Base-by-base conservation (phyloP, 768 basidiomycete species). In the Suillus luteus region DNA sequence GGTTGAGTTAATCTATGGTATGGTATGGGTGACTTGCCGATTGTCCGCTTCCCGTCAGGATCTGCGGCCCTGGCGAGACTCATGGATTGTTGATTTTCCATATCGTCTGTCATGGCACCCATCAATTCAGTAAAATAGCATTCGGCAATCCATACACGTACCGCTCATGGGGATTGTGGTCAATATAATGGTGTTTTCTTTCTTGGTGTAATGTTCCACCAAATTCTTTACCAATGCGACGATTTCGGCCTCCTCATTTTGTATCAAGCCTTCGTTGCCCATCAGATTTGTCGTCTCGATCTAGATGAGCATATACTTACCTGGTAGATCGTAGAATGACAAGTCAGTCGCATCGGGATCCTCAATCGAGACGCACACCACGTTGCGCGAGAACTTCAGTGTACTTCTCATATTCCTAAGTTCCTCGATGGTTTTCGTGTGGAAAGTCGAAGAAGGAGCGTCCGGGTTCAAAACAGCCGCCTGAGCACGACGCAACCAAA, bases 121-220 rank as follows among this genome's bases (percentile, higher is more conserved):
- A 64, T 51, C 48, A 43, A 49, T 4, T 17, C 59, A 5, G 43
- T 10, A 35, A 14, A 46, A 17, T 7, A 15, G 60, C 3, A 14
- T 58, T 40, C 14, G 38, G 0, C 15, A 52, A 35, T 7, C 15
- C 19, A 27, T 31, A 17, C 22, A 67, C 71, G 64, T 64, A 87
- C 89, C 88, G 57, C 77, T 83, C 80, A 88, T 86, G 0, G 90
- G 87, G 60, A 90, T 83, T 0, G 87, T 83, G 0, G 90, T 82
- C 1, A 92, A 78, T 60, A 91, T 86, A 12, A 92, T 70, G 0
- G 85, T 85, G 55, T 88, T 87, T 9, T 74, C 64, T n/a, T 73
- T 74, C 7, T 49, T 59, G 65, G 89, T 86, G 58, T 85, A 78
- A 3, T 71, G 68, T 40, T 78, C 79, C 0, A 84, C 85, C 5